These are phyloP conservation scores for Celoporthe dispersa DNA, from an alignment of 2,329 filamentous ascomycete species.

Conservation along the genomic window DNA sequence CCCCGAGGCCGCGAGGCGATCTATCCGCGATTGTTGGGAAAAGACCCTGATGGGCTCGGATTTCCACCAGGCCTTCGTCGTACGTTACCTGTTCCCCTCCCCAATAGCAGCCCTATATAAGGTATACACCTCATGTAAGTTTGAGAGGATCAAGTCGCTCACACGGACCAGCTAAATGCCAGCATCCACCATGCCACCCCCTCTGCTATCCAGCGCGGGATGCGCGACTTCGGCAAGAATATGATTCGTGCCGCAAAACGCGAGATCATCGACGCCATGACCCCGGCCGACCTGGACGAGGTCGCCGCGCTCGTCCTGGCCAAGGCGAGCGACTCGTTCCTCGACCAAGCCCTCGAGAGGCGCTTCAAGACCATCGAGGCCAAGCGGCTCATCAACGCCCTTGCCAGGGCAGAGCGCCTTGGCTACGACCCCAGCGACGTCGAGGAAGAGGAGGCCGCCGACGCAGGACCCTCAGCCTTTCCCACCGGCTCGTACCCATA, in stretches of 20 bases:
- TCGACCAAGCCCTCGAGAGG: conserved; percentile 56
- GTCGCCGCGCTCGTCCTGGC: conserved; percentile 48
- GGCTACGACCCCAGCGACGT: conserved; percentile 59
- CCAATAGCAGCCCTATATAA: background rate
- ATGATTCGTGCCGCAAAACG: conserved; percentile 46
- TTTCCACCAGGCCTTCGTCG: conserved; percentile 57
- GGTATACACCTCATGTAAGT: too few species aligned
- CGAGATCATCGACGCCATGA: conserved; percentile 49
- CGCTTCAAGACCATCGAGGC: conserved; percentile 59
- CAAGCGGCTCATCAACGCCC: conserved; percentile 58
- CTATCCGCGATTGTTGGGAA: conserved; percentile 55
- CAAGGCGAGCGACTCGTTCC: conserved; percentile 53
- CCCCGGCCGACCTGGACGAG: conserved; percentile 48
- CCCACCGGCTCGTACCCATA: background rate
- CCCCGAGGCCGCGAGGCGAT: conserved; percentile 52
- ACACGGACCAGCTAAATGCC: conserved; percentile 49
- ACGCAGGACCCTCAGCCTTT: background rate
- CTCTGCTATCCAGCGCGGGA: conserved; percentile 42
- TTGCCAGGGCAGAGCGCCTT: conserved; percentile 60
- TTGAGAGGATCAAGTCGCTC: background rate
- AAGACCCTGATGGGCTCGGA: conserved; percentile 55
- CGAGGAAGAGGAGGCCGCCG: conserved; percentile 37
- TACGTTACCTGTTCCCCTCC: conserved; percentile 42
- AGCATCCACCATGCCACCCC: conserved; percentile 50
- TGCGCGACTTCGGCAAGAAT: conserved; percentile 52